Evolutionary conservation across 129 eudicot genomes (phyloP).

Genomic region (Apium graveolens): DNA sequence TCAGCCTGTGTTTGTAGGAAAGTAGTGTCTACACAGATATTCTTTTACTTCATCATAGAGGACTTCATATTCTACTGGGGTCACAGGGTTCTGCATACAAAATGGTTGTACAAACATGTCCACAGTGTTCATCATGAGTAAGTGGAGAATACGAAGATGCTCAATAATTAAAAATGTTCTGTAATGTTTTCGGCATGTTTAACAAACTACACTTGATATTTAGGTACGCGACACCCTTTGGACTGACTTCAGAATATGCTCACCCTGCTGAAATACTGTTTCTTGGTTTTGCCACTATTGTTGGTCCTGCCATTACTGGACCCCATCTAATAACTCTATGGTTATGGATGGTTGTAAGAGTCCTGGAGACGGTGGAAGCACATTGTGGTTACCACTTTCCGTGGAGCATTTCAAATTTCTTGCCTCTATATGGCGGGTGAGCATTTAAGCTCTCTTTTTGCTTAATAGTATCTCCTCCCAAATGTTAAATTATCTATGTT

Average conservation of each 20-base stretch:
- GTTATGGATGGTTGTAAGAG: conserved; percentile 98
- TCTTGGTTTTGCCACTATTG: conserved; percentile 93
- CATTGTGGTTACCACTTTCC: conserved; percentile 99
- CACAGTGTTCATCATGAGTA: conserved; percentile 99
- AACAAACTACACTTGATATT: background rate
- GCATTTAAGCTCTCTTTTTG: conserved; percentile 15
- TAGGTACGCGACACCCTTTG: conserved; percentile 98
- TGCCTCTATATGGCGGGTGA: conserved; percentile 97
- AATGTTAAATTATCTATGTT: background rate
- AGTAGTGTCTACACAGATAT: conserved; percentile 70
- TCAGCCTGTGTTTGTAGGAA: conserved; percentile 48
- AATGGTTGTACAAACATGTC: conserved; percentile 96
- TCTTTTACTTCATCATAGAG: conserved; percentile 89
- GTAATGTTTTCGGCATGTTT: background rate
- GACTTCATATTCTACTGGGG: conserved; percentile 99
- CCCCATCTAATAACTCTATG: conserved; percentile 93
- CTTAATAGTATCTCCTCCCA: background rate
- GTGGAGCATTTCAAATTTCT: conserved; percentile 92
- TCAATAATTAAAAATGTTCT: background rate
- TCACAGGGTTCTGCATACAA: conserved; percentile 89
- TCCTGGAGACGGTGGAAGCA: conserved; percentile 95
- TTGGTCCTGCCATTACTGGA: conserved; percentile 96
- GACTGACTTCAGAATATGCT: conserved; percentile 97
- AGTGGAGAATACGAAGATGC: conserved; percentile 17
- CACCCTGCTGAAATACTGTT: conserved; percentile 97